Evolutionary conservation across 148 eudicot species (phyloP).

Genomic region (Fagopyrum esculentum): DNA sequence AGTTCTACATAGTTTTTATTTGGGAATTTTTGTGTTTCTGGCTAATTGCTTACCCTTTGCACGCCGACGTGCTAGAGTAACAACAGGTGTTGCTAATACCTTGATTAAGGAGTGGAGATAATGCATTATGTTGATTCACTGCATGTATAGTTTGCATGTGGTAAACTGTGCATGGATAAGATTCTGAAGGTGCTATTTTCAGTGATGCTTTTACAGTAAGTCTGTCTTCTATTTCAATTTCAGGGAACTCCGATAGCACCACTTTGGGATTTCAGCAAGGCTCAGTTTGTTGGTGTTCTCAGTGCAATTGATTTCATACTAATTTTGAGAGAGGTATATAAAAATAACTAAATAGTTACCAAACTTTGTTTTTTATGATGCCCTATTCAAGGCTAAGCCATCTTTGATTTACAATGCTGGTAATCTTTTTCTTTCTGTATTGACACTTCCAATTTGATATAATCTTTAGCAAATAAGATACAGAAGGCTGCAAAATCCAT

Average conservation of each 20-base stretch:
- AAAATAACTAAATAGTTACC: background rate
- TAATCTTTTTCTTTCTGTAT: background rate
- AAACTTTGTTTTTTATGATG: background rate
- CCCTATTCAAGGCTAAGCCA: background rate
- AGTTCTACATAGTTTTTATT: background rate
- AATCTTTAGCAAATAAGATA: background rate
- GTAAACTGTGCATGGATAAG: background rate
- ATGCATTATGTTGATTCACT: background rate
- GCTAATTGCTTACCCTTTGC: background rate
- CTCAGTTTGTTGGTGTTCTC: slow-evolving; percentile 82
- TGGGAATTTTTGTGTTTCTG: background rate
- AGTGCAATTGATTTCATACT: slow-evolving; percentile 84
- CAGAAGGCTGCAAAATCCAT: background rate
- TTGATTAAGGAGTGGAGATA: background rate
- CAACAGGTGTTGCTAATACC: background rate
- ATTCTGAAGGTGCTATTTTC: background rate
- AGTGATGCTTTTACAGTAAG: background rate
- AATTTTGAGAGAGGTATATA: slow-evolving; percentile 72
- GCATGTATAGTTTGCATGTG: background rate
- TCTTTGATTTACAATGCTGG: background rate
- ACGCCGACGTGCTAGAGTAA: background rate
- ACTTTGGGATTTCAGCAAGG: slow-evolving; percentile 73
- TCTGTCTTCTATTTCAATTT: slow-evolving; percentile 15
- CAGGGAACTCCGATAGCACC: slow-evolving; percentile 90
- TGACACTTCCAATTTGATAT: background rate